phyloP scores from a whole-genome alignment of 2,329 filamentous ascomycete species.

The Epichloe aotearoae region DNA sequence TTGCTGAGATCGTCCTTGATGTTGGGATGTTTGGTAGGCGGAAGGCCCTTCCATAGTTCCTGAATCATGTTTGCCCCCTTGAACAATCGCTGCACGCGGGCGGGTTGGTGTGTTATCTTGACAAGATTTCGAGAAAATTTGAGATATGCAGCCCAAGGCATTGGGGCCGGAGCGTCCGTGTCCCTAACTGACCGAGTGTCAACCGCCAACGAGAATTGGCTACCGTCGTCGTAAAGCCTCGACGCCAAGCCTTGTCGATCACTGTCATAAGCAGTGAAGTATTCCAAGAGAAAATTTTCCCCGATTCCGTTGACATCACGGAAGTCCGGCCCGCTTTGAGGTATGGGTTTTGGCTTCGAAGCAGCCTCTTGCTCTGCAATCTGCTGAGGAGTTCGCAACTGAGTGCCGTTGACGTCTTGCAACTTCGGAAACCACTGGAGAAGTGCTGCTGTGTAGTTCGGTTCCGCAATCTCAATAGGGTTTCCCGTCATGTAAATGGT shows the following conservation, averaged over 20 bases:
- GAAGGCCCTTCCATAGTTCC: constrained; percentile 56
- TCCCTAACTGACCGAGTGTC: constrained; percentile 46
- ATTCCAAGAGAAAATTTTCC: constrained; percentile 62
- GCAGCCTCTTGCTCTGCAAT: constrained; percentile 41
- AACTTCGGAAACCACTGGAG: constrained; percentile 75
- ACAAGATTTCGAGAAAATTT: constrained; percentile 66
- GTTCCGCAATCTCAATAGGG: constrained; percentile 49
- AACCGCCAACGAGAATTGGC: constrained; percentile 62
- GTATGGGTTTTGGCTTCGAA: constrained; percentile 41
- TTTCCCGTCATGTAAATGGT: constrained; percentile 71
- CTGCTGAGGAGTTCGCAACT: constrained; percentile 61
- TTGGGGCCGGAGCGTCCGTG: constrained; percentile 26
- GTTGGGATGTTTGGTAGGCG: constrained; percentile 61
- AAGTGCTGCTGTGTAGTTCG: constrained; percentile 54
- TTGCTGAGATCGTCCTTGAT: constrained; percentile 53
- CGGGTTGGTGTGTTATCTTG: constrained; percentile 47
- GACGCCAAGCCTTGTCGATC: constrained; percentile 50
- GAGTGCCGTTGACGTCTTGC: constrained; percentile 59
- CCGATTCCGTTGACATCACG: constrained; percentile 60
- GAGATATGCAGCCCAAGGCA: constrained; percentile 63
- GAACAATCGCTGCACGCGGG: constrained; percentile 52
- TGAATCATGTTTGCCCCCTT: constrained; percentile 52
- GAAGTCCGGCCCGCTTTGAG: constrained; percentile 54
- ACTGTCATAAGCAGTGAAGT: constrained; percentile 61
- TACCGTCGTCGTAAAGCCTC: constrained; percentile 62